A percentile compares a stretch with the other conserved stretches of the same genome.
These are phyloP conservation scores for Juglanconis oblonga DNA, from an alignment of 2,329 filamentous ascomycete genomes.

Conservation along the genomic window DNA sequence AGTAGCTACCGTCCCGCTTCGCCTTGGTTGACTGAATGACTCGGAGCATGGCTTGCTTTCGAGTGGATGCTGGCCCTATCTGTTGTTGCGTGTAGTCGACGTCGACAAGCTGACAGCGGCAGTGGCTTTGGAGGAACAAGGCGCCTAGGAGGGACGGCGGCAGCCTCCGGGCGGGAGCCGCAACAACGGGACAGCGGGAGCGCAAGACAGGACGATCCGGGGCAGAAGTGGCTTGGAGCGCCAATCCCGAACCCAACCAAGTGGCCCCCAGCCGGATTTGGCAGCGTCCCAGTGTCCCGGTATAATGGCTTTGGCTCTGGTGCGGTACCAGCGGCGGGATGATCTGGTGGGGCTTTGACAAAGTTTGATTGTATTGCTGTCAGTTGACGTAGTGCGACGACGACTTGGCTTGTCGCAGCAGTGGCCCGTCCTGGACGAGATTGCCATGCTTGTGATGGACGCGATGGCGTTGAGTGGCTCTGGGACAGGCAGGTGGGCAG, in stretches of 20 bases:
- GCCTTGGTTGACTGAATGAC: not conserved
- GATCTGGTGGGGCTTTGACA: not conserved
- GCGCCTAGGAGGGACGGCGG: not conserved
- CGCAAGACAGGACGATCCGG: not conserved
- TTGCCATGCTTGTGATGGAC: not conserved
- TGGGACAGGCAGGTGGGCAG: too few relatives aligned
- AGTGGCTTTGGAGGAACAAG: not conserved
- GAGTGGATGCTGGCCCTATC: not conserved
- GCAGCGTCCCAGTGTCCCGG: not conserved
- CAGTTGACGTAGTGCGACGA: conserved; percentile 1
- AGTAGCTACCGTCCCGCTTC: not conserved
- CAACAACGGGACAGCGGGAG: not conserved
- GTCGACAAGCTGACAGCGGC: conserved; percentile 4
- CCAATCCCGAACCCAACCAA: not conserved
- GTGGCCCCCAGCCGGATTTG: not conserved
- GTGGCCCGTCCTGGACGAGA: not conserved
- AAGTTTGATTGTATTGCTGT: not conserved
- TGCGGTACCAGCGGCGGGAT: conserved; percentile 3
- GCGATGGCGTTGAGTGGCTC: too few relatives aligned
- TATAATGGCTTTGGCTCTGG: conserved; percentile 2
- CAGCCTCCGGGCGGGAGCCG: not conserved
- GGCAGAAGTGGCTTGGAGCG: not conserved
- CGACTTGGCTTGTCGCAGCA: not conserved
- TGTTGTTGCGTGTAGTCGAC: not conserved
- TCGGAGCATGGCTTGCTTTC: not conserved